phyloP scores from a whole-genome alignment of 2,329 filamentous ascomycete genomes.

The Colletotrichum navitas region DNA sequence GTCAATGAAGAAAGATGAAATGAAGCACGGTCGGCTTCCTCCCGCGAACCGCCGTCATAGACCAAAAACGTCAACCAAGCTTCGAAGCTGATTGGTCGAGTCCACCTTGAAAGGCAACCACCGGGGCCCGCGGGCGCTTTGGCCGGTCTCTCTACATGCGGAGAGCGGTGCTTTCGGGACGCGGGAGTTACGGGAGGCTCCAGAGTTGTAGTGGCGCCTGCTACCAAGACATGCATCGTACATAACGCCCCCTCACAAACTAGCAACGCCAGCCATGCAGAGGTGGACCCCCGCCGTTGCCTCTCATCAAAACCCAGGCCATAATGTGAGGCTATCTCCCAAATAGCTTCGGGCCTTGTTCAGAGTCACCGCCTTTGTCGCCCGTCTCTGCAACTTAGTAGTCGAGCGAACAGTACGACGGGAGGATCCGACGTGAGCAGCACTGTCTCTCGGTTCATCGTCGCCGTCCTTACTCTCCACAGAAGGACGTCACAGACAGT shows the following conservation, averaged over 20 bases:
- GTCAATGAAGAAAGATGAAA: constrained; percentile 18
- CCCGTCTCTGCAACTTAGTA: too few relatives aligned
- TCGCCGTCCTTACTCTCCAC: neutral
- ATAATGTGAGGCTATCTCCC: too few relatives aligned
- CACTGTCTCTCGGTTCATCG: too few relatives aligned
- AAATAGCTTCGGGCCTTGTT: too few relatives aligned
- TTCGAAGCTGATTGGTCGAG: constrained; percentile 14
- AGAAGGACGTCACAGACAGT: neutral
- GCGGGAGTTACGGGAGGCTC: constrained; percentile 8
- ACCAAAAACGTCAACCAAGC: neutral
- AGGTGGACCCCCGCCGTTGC: neutral
- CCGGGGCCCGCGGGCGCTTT: constrained; percentile 25
- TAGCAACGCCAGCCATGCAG: neutral
- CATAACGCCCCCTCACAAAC: neutral
- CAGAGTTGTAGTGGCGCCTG: neutral
- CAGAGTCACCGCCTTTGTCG: too few relatives aligned
- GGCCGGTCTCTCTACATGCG: neutral
- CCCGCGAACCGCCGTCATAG: constrained; percentile 14
- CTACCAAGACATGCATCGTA: neutral
- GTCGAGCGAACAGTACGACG: neutral
- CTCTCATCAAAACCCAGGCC: neutral
- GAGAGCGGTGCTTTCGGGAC: constrained; percentile 33
- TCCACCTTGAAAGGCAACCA: constrained; percentile 11
- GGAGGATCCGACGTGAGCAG: neutral
- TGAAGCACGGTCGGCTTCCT: neutral